These are phyloP conservation scores for Isatis tinctoria DNA, from an alignment of 345 rosid species.

Conservation along the genomic window DNA sequence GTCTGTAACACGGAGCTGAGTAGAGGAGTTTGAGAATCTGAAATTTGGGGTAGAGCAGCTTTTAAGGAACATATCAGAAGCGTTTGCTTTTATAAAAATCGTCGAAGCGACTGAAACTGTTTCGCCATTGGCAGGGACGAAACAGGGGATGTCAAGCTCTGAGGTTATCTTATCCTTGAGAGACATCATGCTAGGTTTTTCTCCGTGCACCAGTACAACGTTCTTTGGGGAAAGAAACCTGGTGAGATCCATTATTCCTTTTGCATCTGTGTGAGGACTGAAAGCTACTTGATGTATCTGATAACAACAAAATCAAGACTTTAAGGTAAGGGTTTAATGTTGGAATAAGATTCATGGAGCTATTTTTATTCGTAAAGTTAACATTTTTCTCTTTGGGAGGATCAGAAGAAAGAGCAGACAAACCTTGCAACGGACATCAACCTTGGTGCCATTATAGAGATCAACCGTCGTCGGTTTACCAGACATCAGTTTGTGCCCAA, in stretches of 20 bases:
- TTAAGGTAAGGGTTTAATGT: background rate
- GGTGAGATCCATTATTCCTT: slow-evolving; percentile 94
- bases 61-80: slow-evolving; percentile 56
- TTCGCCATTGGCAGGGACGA: slow-evolving; percentile 71
- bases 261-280: slow-evolving; percentile 92
- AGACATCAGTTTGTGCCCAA: slow-evolving; percentile 84
- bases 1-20: slow-evolving; percentile 48
- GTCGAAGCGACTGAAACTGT: slow-evolving; percentile 64
- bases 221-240: slow-evolving; percentile 81
- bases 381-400: background rate
- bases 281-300: slow-evolving; percentile 93
- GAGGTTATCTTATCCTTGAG: slow-evolving; percentile 66
- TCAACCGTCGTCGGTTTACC: slow-evolving; percentile 80
- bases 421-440: slow-evolving; percentile 95
- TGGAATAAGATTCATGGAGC: background rate
- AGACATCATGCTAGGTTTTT: slow-evolving; percentile 80
- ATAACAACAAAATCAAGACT: background rate
- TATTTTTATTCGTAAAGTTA: background rate
- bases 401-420: slow-evolving; percentile 4
- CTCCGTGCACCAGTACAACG: slow-evolving; percentile 87
- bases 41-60: slow-evolving; percentile 68
- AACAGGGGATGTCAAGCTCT: slow-evolving; percentile 69
- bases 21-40: slow-evolving; percentile 42
- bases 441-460: slow-evolving; percentile 75
- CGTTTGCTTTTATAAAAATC: slow-evolving; percentile 49